These are phyloP conservation scores for Daldinia childiae DNA, from an alignment of 495 filamentous ascomycete species.

Conservation along the genomic window DNA sequence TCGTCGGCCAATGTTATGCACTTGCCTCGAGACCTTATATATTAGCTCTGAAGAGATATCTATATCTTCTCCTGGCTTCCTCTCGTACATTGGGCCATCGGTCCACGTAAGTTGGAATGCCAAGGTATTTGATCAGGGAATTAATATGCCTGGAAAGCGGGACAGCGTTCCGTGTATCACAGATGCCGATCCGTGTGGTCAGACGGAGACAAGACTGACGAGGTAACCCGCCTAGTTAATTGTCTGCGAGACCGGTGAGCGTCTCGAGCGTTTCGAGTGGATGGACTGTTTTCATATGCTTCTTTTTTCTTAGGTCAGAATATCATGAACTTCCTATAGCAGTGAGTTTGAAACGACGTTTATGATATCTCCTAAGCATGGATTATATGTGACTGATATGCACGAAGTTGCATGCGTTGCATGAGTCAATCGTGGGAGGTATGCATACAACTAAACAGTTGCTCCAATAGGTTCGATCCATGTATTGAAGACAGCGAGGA, in stretches of 20 bases:
- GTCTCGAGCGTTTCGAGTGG: conserved; percentile 2
- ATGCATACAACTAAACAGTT: conserved; percentile 10
- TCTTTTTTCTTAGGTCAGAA: conserved; percentile 20
- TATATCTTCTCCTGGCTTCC: neutral
- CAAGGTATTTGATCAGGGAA: conserved; percentile 25
- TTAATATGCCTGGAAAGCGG: conserved; percentile 25
- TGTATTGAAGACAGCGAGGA: conserved; percentile 1
- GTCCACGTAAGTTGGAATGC: conserved; percentile 10
- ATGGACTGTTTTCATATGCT: conserved; percentile 19
- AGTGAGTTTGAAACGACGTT: conserved; percentile 3
- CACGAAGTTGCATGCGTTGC: conserved; percentile 4
- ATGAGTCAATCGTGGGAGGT: conserved; percentile 10
- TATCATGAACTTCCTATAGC: conserved; percentile 22
- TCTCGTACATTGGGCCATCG: conserved; percentile 12
- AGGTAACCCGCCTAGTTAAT: conserved; percentile 10
- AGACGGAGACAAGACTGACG: neutral
- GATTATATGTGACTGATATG: conserved; percentile 19
- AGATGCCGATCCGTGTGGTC: conserved; percentile 38
- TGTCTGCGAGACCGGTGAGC: conserved; percentile 22
- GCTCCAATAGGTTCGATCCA: conserved; percentile 15
- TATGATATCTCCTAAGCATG: conserved; percentile 8
- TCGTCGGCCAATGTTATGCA: conserved; percentile 21
- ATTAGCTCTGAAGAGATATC: conserved; percentile 3
- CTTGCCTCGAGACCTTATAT: conserved; percentile 9
- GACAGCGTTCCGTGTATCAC: conserved; percentile 31